Percentiles rank a stretch among this genome's conserved stretches.
Conservation (phyloP, 495 filamentous ascomycete species). For the Xanthoparmelia taractica region DNA sequence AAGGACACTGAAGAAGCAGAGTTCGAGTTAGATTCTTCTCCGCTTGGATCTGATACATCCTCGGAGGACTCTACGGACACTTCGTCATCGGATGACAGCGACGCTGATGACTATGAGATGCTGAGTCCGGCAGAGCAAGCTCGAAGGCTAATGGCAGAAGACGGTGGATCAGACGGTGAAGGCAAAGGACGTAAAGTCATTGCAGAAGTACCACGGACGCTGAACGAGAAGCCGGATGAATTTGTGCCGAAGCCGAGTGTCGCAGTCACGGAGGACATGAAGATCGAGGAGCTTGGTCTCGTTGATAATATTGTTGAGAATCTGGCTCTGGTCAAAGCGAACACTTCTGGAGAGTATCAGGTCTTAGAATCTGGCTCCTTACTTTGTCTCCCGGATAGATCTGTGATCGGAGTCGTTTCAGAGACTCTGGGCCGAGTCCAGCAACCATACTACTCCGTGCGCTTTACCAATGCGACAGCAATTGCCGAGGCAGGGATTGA, state of each 20-base stretch:
- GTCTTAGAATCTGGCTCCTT: constrained; percentile 78
- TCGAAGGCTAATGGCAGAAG: constrained; percentile 69
- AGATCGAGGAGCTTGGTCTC: constrained; percentile 61
- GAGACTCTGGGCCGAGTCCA: constrained; percentile 78
- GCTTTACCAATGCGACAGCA: constrained; percentile 58
- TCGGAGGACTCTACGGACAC: constrained; percentile 47
- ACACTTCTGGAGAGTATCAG: constrained; percentile 67
- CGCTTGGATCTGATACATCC: constrained; percentile 40
- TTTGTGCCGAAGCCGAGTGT: constrained; percentile 66
- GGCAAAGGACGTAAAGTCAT: constrained; percentile 37
- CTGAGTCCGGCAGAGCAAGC: constrained; percentile 72
- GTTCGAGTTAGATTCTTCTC: constrained; percentile 61
- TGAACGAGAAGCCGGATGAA: constrained; percentile 65
- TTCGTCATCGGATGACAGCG: constrained; percentile 54
- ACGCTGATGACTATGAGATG: constrained; percentile 62
- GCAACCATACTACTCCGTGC: constrained; percentile 72
- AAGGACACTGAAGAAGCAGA: constrained; percentile 61
- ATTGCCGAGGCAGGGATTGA: constrained; percentile 56
- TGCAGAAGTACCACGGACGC: constrained; percentile 50
- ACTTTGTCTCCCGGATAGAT: constrained; percentile 69
- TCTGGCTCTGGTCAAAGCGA: constrained; percentile 68
- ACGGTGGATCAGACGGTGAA: constrained; percentile 61
- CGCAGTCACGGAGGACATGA: constrained; percentile 63
- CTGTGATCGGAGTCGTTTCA: constrained; percentile 65
- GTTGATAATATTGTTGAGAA: constrained; percentile 69